Conservation (phyloP, 169 alveolate species). For the Cardiosporidium cionae region DNA sequence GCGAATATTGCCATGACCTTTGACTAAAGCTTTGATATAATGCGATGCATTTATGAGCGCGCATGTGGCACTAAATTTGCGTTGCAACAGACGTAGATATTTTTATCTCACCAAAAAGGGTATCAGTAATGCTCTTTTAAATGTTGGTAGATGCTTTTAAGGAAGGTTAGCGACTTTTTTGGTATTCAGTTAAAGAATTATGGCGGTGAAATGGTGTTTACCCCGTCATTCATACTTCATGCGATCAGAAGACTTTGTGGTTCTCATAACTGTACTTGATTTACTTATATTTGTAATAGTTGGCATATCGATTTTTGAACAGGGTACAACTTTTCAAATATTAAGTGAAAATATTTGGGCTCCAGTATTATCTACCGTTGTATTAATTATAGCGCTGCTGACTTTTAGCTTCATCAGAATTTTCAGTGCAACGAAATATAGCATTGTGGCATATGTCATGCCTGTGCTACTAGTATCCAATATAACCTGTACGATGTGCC, state of each 20-base stretch:
- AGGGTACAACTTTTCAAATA: constrained; percentile 16
- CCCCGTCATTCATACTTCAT: constrained; percentile 36
- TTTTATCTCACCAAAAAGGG: no score
- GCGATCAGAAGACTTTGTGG: constrained; percentile 48
- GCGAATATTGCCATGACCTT: no score
- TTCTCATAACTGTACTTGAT: constrained; percentile 37
- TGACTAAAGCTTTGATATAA: no score
- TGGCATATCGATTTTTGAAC: constrained; percentile 8
- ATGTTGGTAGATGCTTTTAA: no score
- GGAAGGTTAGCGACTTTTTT: no score
- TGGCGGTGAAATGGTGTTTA: constrained; percentile 14
- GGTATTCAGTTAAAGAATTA: no score
- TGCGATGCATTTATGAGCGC: no score
- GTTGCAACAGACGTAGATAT: no score
- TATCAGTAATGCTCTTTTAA: no score
- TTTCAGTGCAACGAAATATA: constrained; percentile 36
- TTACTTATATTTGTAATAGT: constrained; percentile 41
- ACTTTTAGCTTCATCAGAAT: constrained; percentile 41
- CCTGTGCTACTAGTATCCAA: constrained; percentile 29
- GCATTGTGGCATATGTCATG: constrained; percentile 34
- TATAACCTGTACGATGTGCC: constrained; percentile 24
- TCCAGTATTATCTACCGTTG: constrained; percentile 23
- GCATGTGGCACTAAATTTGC: no score
- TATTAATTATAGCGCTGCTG: constrained; percentile 36
- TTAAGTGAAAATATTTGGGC: constrained; percentile 30